phyloP scores from a whole-genome alignment of 257 asterid species.

The Apocynum venetum region DNA sequence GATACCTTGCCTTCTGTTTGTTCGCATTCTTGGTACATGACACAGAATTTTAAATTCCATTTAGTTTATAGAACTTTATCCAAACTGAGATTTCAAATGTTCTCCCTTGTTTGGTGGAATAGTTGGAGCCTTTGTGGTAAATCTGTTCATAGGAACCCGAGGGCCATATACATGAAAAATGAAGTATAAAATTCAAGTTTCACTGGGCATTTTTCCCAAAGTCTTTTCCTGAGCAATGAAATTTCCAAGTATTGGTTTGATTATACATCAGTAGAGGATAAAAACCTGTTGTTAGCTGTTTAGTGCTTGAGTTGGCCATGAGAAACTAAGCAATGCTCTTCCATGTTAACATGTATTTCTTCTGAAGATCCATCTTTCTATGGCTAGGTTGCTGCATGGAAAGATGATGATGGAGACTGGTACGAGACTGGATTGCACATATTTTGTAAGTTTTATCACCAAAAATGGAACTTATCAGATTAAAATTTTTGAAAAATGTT shows the following conservation, averaged over 20 bases:
- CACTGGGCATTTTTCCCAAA: not conserved
- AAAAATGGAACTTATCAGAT: not conserved
- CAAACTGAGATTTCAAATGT: not conserved
- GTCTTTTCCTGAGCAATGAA: not conserved
- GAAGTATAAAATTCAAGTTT: not conserved
- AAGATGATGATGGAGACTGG: constrained; percentile 97
- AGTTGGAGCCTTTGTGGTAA: not conserved
- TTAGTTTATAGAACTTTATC: not conserved
- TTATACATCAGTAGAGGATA: not conserved
- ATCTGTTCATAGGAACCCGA: not conserved
- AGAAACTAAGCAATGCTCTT: not conserved
- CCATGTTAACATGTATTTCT: not conserved
- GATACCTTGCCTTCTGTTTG: not conserved
- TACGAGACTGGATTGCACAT: constrained; percentile 95
- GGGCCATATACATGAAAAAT: not conserved
- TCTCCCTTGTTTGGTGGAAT: not conserved
- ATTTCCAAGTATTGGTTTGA: not conserved
- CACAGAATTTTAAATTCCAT: no score
- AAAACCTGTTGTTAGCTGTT: not conserved
- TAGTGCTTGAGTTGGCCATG: not conserved
- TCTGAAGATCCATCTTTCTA: constrained; percentile 21
- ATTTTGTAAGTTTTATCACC: constrained; percentile 65
- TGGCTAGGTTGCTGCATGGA: constrained; percentile 89
- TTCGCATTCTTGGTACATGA: not conserved
- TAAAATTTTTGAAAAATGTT: not conserved